These are phyloP conservation scores for Galerina sulciceps DNA, from an alignment of 768 basidiomycete species.

Conservation along the genomic window DNA sequence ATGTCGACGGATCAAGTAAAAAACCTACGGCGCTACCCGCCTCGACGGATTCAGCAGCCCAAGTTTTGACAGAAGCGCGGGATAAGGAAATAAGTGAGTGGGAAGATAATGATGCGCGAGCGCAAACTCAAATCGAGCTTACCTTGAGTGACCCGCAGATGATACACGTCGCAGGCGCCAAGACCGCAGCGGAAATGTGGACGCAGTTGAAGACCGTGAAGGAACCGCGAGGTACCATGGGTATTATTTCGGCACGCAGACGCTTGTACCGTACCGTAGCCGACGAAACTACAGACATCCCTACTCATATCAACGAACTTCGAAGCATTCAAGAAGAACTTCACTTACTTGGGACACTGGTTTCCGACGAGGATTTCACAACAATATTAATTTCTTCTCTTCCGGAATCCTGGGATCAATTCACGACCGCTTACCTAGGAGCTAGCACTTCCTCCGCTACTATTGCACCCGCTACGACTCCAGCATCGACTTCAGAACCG, in stretches of 20 bases:
- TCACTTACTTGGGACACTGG: constrained; percentile 19
- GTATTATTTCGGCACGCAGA: constrained; percentile 16
- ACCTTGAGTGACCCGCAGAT: constrained; percentile 23
- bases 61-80: no score
- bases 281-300: constrained; percentile 11
- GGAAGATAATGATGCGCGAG: constrained; percentile 23
- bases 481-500: constrained; percentile 17
- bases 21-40: background rate
- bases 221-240: constrained; percentile 20
- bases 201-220: constrained; percentile 22
- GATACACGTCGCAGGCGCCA: constrained; percentile 23
- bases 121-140: constrained; percentile 22
- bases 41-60: background rate
- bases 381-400: constrained; percentile 28
- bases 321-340: constrained; percentile 21
- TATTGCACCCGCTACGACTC: constrained; percentile 13
- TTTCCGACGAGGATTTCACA: constrained; percentile 25
- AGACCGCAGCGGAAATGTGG: constrained; percentile 23
- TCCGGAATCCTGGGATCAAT: constrained; percentile 27
- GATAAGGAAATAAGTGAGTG: background rate
- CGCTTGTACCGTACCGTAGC: constrained; percentile 20
- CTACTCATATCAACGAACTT: constrained; percentile 20
- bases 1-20: background rate
- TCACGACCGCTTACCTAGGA: constrained; percentile 22
- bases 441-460: constrained; percentile 9